Conservation (phyloP, 1,139 yeast species). For the Hyphopichia wangnamkhiaoensis region DNA sequence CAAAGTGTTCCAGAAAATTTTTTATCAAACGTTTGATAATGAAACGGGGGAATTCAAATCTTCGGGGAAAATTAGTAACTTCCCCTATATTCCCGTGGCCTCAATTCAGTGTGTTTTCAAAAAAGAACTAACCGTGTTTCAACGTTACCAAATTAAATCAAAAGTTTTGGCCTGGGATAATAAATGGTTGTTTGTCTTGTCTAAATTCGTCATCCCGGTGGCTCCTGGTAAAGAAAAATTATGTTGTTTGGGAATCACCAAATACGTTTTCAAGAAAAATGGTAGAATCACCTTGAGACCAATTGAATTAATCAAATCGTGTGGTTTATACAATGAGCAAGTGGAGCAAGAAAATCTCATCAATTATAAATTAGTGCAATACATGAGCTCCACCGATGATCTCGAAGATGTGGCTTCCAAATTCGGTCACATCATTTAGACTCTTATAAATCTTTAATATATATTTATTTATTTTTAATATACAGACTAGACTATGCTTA, state of each 20-base stretch:
- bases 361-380: constrained; percentile 29
- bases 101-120: constrained; percentile 68
- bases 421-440: constrained; percentile 1
- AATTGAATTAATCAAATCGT: constrained; percentile 51
- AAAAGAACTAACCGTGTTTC: constrained; percentile 71
- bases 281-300: constrained; percentile 75
- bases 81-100: constrained; percentile 80
- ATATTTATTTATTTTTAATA: background rate
- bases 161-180: constrained; percentile 80
- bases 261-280: constrained; percentile 72
- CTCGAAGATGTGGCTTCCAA: constrained; percentile 21
- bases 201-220: constrained; percentile 58
- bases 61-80: constrained; percentile 19
- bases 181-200: constrained; percentile 78
- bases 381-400: constrained; percentile 31
- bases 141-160: constrained; percentile 54
- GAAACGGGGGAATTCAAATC: constrained; percentile 34
- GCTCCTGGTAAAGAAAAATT: too few relatives aligned
- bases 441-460: background rate
- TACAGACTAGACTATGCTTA: constrained; percentile 11
- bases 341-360: constrained; percentile 41
- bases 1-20: constrained; percentile 52
- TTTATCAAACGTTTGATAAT: constrained; percentile 42
- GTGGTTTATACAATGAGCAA: constrained; percentile 59
- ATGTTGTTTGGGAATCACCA: constrained; percentile 68